phyloP scores from a whole-genome alignment of 345 rosid genomes.

The Sonneratia caseolaris region DNA sequence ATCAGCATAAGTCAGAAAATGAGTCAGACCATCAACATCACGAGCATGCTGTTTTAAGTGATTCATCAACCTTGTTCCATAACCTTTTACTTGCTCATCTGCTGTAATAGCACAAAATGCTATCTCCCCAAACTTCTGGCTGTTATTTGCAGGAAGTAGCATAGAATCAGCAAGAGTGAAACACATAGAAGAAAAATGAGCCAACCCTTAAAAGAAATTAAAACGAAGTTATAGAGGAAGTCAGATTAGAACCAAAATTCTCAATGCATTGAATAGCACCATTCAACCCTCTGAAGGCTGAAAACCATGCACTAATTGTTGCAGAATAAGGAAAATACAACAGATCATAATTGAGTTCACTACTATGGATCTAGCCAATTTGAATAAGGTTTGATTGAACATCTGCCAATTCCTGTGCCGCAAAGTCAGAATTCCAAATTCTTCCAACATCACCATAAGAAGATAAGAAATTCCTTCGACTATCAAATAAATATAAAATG shows the following conservation, averaged over 20 bases:
- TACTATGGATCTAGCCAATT: neutral
- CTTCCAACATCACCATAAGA: neutral
- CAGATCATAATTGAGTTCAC: neutral
- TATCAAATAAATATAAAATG: neutral
- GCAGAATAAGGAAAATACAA: neutral
- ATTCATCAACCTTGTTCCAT: slow-evolving; percentile 98
- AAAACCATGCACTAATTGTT: neutral
- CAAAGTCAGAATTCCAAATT: neutral
- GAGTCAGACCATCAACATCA: slow-evolving; percentile 89
- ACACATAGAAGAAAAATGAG: neutral
- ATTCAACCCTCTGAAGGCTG: neutral
- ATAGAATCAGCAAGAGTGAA: neutral
- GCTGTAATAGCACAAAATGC: slow-evolving; percentile 99
- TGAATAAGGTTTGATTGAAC: neutral
- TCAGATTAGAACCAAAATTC: neutral
- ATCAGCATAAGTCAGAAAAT: slow-evolving; percentile 96
- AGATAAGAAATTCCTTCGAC: neutral
- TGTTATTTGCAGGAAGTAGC: slow-evolving; percentile 20
- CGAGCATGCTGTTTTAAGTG: slow-evolving; percentile 97
- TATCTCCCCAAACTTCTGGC: slow-evolving; percentile 98
- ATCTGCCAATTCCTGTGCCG: neutral
- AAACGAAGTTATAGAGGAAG: neutral
- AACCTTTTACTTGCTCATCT: slow-evolving; percentile 99
- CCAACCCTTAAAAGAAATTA: neutral
- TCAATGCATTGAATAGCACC: neutral